Evolutionary conservation across 2,329 filamentous ascomycete species (phyloP).

Genomic region (Tolypocladium cylindrosporum): DNA sequence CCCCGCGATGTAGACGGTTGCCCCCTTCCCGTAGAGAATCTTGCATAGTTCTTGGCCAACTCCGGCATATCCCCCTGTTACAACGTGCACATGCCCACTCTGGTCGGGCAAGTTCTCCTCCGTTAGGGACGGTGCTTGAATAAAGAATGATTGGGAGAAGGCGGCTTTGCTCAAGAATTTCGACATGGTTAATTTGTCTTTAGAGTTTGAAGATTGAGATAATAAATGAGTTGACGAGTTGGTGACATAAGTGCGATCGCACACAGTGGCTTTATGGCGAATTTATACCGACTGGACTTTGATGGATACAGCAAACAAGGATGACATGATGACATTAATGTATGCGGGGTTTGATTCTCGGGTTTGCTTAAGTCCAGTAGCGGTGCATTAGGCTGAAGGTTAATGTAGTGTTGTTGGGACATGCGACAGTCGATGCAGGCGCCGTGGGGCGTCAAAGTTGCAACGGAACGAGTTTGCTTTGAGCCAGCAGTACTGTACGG

Average conservation of each 20-base stretch:
- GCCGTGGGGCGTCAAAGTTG: background rate
- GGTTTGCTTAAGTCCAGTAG: background rate
- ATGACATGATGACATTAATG: background rate
- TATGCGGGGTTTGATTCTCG: background rate
- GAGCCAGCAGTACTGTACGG: too few relatives aligned
- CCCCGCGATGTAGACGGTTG: background rate
- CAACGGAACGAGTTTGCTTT: background rate
- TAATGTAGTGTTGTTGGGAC: background rate
- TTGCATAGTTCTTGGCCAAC: background rate
- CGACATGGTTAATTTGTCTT: background rate
- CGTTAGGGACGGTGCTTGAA: background rate
- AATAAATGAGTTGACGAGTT: background rate
- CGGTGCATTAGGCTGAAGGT: background rate
- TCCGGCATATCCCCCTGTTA: background rate
- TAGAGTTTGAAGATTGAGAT: too few relatives aligned
- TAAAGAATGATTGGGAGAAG: background rate
- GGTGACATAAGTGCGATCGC: too few relatives aligned
- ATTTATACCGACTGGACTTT: background rate
- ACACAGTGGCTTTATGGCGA: too few relatives aligned
- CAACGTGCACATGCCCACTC: background rate
- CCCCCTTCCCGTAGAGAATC: background rate
- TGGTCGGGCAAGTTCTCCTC: background rate
- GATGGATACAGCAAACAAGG: too few relatives aligned
- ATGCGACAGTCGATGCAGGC: too few relatives aligned
- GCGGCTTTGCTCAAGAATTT: background rate